Percentiles rank a stretch among this genome's conserved stretches.
phyloP scores from a whole-genome alignment of 768 basidiomycete species.

The Dentipellis fragilis region DNA sequence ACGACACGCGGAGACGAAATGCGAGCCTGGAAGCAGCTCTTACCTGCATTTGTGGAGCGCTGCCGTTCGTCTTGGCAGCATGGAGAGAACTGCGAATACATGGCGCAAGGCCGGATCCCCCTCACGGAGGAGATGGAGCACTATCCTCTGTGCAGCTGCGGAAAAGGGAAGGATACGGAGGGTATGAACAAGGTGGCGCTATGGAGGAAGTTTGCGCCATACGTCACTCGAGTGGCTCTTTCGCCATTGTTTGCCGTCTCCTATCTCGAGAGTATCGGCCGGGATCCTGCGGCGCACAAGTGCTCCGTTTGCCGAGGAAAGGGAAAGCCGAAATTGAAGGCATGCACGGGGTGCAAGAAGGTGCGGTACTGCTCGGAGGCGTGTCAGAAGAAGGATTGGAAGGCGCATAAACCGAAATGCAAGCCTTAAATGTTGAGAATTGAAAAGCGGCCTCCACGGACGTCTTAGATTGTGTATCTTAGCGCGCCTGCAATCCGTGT shows the following conservation, averaged over 20 bases:
- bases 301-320: constrained; percentile 22
- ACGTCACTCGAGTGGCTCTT: constrained; percentile 39
- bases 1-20: constrained; percentile 24
- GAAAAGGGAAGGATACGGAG: constrained; percentile 35
- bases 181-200: constrained; percentile 21
- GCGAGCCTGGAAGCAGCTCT: constrained; percentile 38
- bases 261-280: constrained; percentile 32
- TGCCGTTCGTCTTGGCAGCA: constrained; percentile 45
- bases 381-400: constrained; percentile 41
- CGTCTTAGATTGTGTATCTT: too few species aligned
- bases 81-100: constrained; percentile 36
- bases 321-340: constrained; percentile 23
- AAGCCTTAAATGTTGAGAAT: too few species aligned
- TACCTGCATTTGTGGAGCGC: constrained; percentile 42
- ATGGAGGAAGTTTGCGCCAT: constrained; percentile 33
- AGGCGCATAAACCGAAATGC: constrained; percentile 26
- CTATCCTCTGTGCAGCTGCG: constrained; percentile 43
- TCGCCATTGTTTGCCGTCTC: constrained; percentile 44
- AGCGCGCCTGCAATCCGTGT: too few species aligned
- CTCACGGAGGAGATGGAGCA: constrained; percentile 25
- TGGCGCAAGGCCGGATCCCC: constrained; percentile 23
- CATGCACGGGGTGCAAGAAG: constrained; percentile 29
- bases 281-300: constrained; percentile 7
- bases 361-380: constrained; percentile 31
- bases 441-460: too few species aligned